Base-by-base conservation (phyloP, 352 stramenopile species). In the Pythium sukuiense region DNA sequence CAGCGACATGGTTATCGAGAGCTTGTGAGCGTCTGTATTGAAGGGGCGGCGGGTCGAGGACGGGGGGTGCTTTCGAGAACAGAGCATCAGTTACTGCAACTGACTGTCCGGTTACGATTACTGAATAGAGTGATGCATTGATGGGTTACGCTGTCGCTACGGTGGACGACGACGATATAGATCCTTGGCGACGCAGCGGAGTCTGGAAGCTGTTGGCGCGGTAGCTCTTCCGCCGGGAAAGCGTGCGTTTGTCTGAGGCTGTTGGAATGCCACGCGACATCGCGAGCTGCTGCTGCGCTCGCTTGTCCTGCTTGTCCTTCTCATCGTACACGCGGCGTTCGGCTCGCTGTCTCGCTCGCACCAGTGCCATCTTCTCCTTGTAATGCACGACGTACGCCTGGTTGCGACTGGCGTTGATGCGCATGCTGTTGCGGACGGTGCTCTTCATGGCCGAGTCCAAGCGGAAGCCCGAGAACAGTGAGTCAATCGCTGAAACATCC, bases 371-470 rank as follows among this genome's bases (percentile, higher is more conserved):
- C 52, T 82, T 71, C 43, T 90, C 84, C 27, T 87, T 83, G 64
- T 86, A 88, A 37, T 90, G 84, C 13, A 90, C 78, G 2, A 89
- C 67, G 50, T 92, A 81, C 18, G 82, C 80, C n/a, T 86, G 74
- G 43, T 76, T 89, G 46, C 84, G 82, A 30, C 79, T 86, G 33
- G 78, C 74, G 60, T 91, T 92, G 63, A 91, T 89, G 46, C 82
- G 84, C 83, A 92, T 91, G 65, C 82, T 92, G 61, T 77, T 66
- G 26, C 79, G 79, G 54, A 92, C 84, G 1, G 80, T 88, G 64
- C 71, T 86, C 65, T 92, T 92, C 80, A 90, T 92, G 43, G 67
- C 65, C 11, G 82, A 90, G 64, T 92, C 84, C 26, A 92, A 65
- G 14, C 84, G 80, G 29, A 92, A 89, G 12, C 78, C 81, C 14